Base-by-base conservation (phyloP, 1,139 yeast species). In the Yamadazyma songkhlaensis region DNA sequence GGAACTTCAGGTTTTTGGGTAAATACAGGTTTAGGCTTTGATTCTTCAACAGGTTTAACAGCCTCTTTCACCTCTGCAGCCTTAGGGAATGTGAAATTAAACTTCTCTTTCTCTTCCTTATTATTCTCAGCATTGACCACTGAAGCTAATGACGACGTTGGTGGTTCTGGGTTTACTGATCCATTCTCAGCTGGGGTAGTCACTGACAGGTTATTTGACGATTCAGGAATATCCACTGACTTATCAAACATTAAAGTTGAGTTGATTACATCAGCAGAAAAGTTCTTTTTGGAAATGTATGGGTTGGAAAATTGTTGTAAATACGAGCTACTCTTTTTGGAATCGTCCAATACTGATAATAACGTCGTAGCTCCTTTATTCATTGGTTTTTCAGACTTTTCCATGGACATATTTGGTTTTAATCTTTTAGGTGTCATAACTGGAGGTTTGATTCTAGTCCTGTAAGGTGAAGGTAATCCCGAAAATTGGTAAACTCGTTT, bases 351-450 rank as follows among this genome's bases (percentile, higher is more conserved):
- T 32, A 84, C 71, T 4, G 84, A 76, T 37, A 84, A 64, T 33
- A 85, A 63, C 0, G 85, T 75, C 33, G 77, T 69, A 0, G 94
- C 95, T 0, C 92, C 76, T 37, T 71, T 72, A 51, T 89, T 84
- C 44, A 79, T 53, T 2, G 69, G 67, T 41, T 50, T 54, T 28
- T 36, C 15, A 6, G 29, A 27, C 7, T 25, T 25, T 10, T 25
- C 27, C 30, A 31, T 26, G 25, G 38, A 33, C 4, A 38, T 22
- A 4, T 34, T 28, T 22, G 41, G 39, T 20, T 33, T 32, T 29
- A 34, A 37, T 29, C 38, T 43, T 5, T 38, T 38, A 23, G 38
- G 42, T 23, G 32, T 42, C 38, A 36, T 36, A 35, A 32, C 51
- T 28, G 72, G 54, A 3, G 50, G 46, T 55, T 59, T 54, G 50